Percentiles rank a stretch among this genome's conserved stretches.
These are phyloP conservation scores for Aspergillus uvarum DNA, from an alignment of 2,329 filamentous ascomycete species.

Conservation along the genomic window DNA sequence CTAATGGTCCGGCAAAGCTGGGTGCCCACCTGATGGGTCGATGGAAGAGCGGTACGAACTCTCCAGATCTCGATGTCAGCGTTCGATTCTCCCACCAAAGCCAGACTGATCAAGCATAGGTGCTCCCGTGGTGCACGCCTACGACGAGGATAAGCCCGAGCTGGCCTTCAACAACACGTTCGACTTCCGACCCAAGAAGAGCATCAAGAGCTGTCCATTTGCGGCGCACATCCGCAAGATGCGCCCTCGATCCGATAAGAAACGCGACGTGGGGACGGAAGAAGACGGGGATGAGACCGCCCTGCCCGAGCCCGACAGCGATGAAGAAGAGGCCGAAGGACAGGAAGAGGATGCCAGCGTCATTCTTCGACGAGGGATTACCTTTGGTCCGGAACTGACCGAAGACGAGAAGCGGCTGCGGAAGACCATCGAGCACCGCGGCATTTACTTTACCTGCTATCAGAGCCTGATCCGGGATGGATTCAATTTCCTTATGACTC, in stretches of 20 bases:
- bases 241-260: constrained; percentile 43
- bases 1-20: constrained; percentile 29
- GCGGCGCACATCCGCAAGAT: constrained; percentile 51
- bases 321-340: neutral
- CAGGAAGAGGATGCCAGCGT: constrained; percentile 22
- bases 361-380: constrained; percentile 49
- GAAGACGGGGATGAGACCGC: constrained; percentile 11
- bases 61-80: neutral
- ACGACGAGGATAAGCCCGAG: constrained; percentile 30
- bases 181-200: constrained; percentile 32
- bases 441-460: constrained; percentile 49
- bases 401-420: constrained; percentile 33
- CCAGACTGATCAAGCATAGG: constrained; percentile 19
- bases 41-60: constrained; percentile 41
- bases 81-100: neutral
- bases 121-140: constrained; percentile 34
- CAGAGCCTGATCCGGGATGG: constrained; percentile 45
- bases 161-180: constrained; percentile 43
- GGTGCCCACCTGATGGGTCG: constrained; percentile 47
- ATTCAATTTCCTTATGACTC: constrained; percentile 13
- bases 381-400: constrained; percentile 43
- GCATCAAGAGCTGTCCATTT: constrained; percentile 44
- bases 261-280: constrained; percentile 5
- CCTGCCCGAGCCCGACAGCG: constrained; percentile 1
- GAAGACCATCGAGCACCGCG: constrained; percentile 39